These are phyloP conservation scores for Mariannaea elegans DNA, from an alignment of 2,329 filamentous ascomycete species.

Conservation along the genomic window DNA sequence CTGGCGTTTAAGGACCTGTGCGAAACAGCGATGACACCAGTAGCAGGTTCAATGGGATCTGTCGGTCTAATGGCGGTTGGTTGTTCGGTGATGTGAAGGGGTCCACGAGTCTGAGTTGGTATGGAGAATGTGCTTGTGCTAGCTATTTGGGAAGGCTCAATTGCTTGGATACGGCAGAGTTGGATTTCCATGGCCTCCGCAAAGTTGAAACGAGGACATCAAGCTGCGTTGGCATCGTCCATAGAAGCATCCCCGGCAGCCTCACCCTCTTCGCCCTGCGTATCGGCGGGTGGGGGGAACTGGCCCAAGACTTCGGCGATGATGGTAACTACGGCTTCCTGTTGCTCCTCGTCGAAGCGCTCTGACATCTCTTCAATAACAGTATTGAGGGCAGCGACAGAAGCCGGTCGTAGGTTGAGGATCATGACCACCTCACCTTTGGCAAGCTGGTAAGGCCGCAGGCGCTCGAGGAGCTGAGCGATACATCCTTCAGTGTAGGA, in stretches of 20 bases:
- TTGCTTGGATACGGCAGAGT: background rate
- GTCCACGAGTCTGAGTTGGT: background rate
- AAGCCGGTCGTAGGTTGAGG: constrained; percentile 70
- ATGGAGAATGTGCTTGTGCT: background rate
- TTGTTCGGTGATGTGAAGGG: constrained; percentile 59
- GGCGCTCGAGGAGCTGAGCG: constrained; percentile 59
- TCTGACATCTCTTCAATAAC: constrained; percentile 72
- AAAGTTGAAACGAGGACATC: constrained; percentile 21
- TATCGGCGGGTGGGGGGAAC: constrained; percentile 48
- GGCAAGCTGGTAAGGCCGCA: constrained; percentile 67
- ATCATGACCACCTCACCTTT: constrained; percentile 77
- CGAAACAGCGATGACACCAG: constrained; percentile 61
- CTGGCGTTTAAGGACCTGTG: constrained; percentile 70
- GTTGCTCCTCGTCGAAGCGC: constrained; percentile 67
- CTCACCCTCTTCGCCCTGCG: constrained; percentile 40
- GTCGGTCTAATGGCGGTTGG: constrained; percentile 37
- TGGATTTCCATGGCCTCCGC: background rate
- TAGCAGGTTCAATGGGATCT: constrained; percentile 55
- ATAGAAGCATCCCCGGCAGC: constrained; percentile 49
- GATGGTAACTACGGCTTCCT: constrained; percentile 64
- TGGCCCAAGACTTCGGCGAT: constrained; percentile 67
- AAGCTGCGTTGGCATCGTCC: constrained; percentile 45
- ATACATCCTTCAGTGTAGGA: constrained; percentile 64
- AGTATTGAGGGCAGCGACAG: constrained; percentile 65
- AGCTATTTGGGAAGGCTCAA: background rate